Evolutionary conservation across 164 flowering plant species (phyloP), one percentile per base, ranked within the genome.

Genomic region (Echeveria elegans): DNA sequence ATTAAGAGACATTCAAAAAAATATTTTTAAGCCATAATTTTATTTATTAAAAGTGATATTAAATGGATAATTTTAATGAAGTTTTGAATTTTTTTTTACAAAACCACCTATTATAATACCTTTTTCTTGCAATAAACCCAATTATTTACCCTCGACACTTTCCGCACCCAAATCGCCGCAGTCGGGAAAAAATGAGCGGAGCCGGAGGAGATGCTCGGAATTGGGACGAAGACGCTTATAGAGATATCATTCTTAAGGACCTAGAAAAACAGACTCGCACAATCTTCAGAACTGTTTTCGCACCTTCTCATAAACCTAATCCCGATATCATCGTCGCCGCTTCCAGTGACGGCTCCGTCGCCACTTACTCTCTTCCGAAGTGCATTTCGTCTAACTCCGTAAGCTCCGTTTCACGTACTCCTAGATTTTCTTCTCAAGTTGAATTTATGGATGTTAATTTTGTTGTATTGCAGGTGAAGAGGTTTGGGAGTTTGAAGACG

Each of bases 161-260:
- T 10, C 38, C 9, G 12, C 1, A 38, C 41, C 41, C n/a, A n/a
- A n/a, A n/a, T 47, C 1, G 15, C 58, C 58, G 28, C 24, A 7
- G 53, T n/a, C n/a, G n/a, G n/a, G 43, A 29, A 43, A 53, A 29
- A 71, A 80, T 82, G 88, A 80, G 80, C 53, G 81, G 80, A 29
- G 86, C 85, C 43, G 82, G 80, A 47, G 81, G 80, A 23, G 86
- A 88, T 50, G 88, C 85, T 41, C 84, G 77, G 30, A 78, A 78
- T 62, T 93, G 97, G 97, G 86, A 93, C 77, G 94, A 90, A 76
- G 85, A 82, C 1, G 79, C 68, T 0, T 93, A 93, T 80, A 77
- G 89, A 63, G 72, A 71, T 45, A 78, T 78, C 79, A 83, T 93
- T 26, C 14, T 87, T 41, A 78, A 79, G 45, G 93, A 87, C 59